Conservation (phyloP, 1,284 basidiomycete species). For the Athelia sp. region DNA sequence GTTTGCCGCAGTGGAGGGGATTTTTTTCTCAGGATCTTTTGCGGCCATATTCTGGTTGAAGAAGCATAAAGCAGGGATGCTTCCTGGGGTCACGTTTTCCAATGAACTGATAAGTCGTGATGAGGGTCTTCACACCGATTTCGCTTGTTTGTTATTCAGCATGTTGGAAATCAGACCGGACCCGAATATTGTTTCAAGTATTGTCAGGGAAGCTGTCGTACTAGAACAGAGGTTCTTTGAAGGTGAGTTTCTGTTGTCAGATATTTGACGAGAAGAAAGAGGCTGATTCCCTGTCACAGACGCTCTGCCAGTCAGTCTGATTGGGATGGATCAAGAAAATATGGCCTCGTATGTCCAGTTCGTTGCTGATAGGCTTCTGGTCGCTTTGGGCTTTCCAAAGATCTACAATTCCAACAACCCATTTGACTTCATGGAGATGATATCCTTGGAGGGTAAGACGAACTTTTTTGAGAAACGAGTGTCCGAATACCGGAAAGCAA, state of each 20-base stretch:
- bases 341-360: slow-evolving; percentile 98
- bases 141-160: slow-evolving; percentile 40
- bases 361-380: slow-evolving; percentile 89
- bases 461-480: slow-evolving; percentile 87
- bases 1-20: slow-evolving; percentile 77
- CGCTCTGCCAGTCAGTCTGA: slow-evolving; percentile 67
- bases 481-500: slow-evolving; percentile 85
- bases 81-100: slow-evolving; percentile 79
- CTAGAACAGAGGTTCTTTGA: slow-evolving; percentile 69
- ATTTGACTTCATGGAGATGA: slow-evolving; percentile 94
- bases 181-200: slow-evolving; percentile 47
- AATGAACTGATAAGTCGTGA: slow-evolving; percentile 79
- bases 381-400: slow-evolving; percentile 81
- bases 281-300: no score
- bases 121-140: slow-evolving; percentile 78
- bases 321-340: slow-evolving; percentile 81
- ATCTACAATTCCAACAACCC: slow-evolving; percentile 77
- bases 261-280: no score
- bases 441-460: slow-evolving; percentile 82
- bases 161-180: no score
- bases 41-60: slow-evolving; percentile 82
- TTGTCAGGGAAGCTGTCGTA: slow-evolving; percentile 67
- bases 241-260: no score
- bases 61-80: slow-evolving; percentile 79
- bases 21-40: slow-evolving; percentile 76